Evolutionary conservation across 1,139 yeast species (phyloP), one percentile per base, ranked within the genome.

Genomic region (Taphrina betulina): DNA sequence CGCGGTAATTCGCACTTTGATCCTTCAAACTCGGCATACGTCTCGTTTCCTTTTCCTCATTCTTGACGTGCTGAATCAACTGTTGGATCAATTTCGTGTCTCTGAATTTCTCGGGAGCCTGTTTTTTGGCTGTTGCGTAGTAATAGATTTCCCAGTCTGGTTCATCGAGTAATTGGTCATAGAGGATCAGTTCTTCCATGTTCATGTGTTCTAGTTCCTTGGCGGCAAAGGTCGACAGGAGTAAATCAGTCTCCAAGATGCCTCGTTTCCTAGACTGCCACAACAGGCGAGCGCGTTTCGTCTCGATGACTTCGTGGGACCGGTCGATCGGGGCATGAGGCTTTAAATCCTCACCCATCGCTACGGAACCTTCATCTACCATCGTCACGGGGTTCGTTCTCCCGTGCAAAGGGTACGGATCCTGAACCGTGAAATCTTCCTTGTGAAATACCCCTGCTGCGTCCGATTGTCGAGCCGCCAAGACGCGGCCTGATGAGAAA

Each of bases 101-200:
- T 67, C 81, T 76, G 95, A 96, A 90, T 65, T 78, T 78, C 45
- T 85, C 90, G 4, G 97, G 96, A 16, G 63, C 60, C 80, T 82
- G 65, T 75, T 85, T 71, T 87, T 87, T 64, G 16, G 48, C 44
- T 5, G 96, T 88, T 22, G 95, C 96, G 97, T 98, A 92, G 72
- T 92, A 92, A 71, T 88, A 94, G 61, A 92, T 90, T 68, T 92
- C 98, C 98, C 98, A 94, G 69, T 92, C 99, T 14, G 92, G 80
- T 71, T 90, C 95, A 69, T 94, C 95, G 67, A 92, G 76, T 24
- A 60, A 33, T 16, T 77, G 70, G 67, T 92, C 97, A 69, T 87
- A 92, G 70, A 92, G 97, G 57, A 82, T 84, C 62, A 94, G 73
- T 69, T 88, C 85, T 57, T 75, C 83, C 61, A 74, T 70, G n/a